Evolutionary conservation across 1,284 basidiomycete genomes (phyloP).

Genomic region (Apiotrichum mycotoxinovorans): DNA sequence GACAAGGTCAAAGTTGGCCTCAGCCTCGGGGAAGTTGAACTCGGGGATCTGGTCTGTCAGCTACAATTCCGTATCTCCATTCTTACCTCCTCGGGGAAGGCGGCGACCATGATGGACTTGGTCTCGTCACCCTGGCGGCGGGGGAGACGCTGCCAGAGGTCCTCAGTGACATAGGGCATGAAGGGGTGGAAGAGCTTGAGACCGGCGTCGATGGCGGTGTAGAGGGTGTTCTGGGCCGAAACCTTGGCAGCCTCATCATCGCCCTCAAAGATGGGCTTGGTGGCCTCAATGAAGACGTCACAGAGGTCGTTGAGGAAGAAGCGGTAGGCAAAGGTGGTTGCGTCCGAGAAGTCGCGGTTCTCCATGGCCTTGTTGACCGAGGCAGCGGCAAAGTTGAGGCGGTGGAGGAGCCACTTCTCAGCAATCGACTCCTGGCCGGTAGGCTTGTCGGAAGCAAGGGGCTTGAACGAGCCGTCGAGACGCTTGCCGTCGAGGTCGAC

Average conservation of each 20-base stretch:
- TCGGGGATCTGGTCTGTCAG: constrained; percentile 29
- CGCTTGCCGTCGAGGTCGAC: constrained; percentile 48
- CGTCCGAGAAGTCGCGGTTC: constrained; percentile 87
- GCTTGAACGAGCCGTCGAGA: constrained; percentile 63
- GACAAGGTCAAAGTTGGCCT: constrained; percentile 79
- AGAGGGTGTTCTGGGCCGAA: constrained; percentile 93
- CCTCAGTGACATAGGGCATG: constrained; percentile 99
- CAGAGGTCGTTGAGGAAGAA: constrained; percentile 99
- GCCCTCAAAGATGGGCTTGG: constrained; percentile 92
- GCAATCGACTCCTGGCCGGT: constrained; percentile 86
- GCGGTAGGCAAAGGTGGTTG: constrained; percentile 79
- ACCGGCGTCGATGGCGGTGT: constrained; percentile 89
- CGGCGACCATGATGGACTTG: constrained; percentile 82
- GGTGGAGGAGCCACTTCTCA: constrained; percentile 94
- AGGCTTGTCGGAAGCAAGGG: constrained; percentile 66
- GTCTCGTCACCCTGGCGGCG: constrained; percentile 75
- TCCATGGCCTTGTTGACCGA: constrained; percentile 73
- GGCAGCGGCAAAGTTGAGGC: constrained; percentile 75
- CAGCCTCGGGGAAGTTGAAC: constrained; percentile 69
- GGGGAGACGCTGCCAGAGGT: constrained; percentile 95
- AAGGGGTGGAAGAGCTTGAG: constrained; percentile 90
- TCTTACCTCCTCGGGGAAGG: constrained; percentile 63
- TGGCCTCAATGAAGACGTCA: constrained; percentile 98
- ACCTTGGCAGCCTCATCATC: constrained; percentile 60
- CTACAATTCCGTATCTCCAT: neutral